Evolutionary conservation across 345 rosid genomes (phyloP), one percentile per base, ranked within the genome.

Genomic region (Eucalyptus decipiens): DNA sequence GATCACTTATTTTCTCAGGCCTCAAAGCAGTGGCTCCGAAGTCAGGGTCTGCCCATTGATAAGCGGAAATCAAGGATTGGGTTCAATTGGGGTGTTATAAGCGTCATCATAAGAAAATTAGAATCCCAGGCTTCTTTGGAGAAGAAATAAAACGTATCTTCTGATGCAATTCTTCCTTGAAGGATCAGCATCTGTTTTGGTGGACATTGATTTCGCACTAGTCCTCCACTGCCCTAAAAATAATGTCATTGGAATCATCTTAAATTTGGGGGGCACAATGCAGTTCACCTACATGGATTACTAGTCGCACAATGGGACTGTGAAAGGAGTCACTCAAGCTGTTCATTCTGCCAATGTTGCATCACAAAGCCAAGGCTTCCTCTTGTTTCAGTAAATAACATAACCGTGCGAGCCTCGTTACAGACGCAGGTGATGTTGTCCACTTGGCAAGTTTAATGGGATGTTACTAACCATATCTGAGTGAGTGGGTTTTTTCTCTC

Each of bases 61-160:
- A 95, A 90, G 30, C 97, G 96, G 37, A 96, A 95, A 91, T 86
- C 95, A 86, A 96, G 97, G 92, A 93, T 96, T 18, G 97, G 99
- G 65, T 95, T 95, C 91, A 95, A 94, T 90, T 96, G 97, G 96
- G 93, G 94, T 40, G 95, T 96, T 19, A 94, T 94, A 86, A 54
- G 90, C 89, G 89, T 91, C 90, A 90, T 96, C 56, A 45, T 96
- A 67, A 96, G 92, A 91, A 96, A 94, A 89, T 90, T 97, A 89
- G 97, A 96, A 90, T 91, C 94, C 87, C 90, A 87, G 65, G 83
- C 90, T 86, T 89, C 93, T 88, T 85, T 92, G 80, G 89, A 87
- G 89, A 65, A 58, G 85, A 87, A 88, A 52, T 60, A 52, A 40
- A 40, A 42, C 88, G 90, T 65, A 18, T 19, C 86, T 23, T 56